Evolutionary conservation across 2,329 filamentous ascomycete genomes (phyloP), one percentile per base, ranked within the genome.

Genomic region (Botrytis cinerea): DNA sequence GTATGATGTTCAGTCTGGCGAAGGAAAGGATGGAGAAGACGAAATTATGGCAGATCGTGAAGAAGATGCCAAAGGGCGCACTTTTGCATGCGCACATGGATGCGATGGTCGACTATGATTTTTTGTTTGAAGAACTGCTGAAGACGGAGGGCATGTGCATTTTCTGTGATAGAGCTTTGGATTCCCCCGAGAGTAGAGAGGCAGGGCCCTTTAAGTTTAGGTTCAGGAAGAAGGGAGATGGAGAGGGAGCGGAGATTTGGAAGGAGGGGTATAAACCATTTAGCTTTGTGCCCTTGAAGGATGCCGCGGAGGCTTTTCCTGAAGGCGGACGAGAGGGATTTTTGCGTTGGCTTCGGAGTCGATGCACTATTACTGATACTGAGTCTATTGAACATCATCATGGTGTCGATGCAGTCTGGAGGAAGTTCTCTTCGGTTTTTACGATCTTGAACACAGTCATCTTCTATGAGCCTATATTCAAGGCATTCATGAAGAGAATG

Each of bases 1-100:
- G 95, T 18, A 97, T 97, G 92, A 96, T 97, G 92, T 98, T 97
- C 83, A 91, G 89, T 51, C 86, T 95, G 51, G 94, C 94, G 78
- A 95, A 94, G 82, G 88, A 90, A n/a, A 89, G 90, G 54, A 97
- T 97, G 89, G 93, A 97, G 82, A 86, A 86, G 77, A 97, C 93
- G 22, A 90, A 90, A 79, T 86, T 98, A 38, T 98, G 94, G 94
- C 87, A 90, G 76, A 96, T 98, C 78, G 88, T 97, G 25, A 88
- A 91, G 74, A 88, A 85, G 76, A 94, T 98, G 92, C 95, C 95
- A 43, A 98, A 98, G 82, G 96, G 95, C 20, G 87, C 91, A 14
- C 85, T 97, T 45, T 84, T 97, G 74, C 95, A 98, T 84, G 93
- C 93, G 61, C 95, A 98, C 82, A 85, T 97, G 80, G 93, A 97